Percentiles rank a stretch among this genome's conserved stretches.
Conservation (phyloP, 2,329 filamentous ascomycete species). For the Aureobasidium sp. region DNA sequence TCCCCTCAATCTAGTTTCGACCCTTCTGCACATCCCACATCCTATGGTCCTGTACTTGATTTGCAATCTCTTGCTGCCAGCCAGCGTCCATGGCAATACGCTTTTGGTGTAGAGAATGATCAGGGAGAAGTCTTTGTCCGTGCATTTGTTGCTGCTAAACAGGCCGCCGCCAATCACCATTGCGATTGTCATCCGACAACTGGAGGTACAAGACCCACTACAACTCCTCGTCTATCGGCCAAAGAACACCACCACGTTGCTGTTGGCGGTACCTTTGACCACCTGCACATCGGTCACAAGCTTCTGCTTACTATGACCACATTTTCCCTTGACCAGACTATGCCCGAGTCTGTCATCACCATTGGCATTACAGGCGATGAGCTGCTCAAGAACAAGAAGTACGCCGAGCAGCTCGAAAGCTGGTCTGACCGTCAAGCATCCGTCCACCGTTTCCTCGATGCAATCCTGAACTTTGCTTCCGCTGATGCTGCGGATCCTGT, state of each 20-base stretch:
- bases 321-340: conserved; percentile 54
- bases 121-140: conserved; percentile 53
- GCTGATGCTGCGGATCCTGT: conserved; percentile 26
- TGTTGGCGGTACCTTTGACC: conserved; percentile 92
- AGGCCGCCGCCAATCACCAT: conserved; percentile 1
- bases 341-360: conserved; percentile 45
- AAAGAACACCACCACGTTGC: conserved; percentile 57
- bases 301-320: conserved; percentile 85
- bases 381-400: conserved; percentile 82
- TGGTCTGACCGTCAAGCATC: conserved; percentile 68
- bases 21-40: conserved; percentile 25
- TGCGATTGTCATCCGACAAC: neutral
- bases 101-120: conserved; percentile 63
- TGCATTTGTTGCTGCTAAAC: conserved; percentile 33
- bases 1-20: conserved; percentile 25
- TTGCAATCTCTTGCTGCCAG: conserved; percentile 41
- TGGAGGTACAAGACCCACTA: neutral
- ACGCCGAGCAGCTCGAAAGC: conserved; percentile 68
- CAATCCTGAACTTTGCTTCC: conserved; percentile 53
- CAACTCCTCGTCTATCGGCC: conserved; percentile 20
- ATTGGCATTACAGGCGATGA: conserved; percentile 86
- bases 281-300: conserved; percentile 92
- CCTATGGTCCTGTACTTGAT: conserved; percentile 44
- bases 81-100: conserved; percentile 53
- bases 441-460: conserved; percentile 63